Evolutionary conservation across 164 flowering plant genomes (phyloP).

Genomic region (Chloranthus sessilifolius): DNA sequence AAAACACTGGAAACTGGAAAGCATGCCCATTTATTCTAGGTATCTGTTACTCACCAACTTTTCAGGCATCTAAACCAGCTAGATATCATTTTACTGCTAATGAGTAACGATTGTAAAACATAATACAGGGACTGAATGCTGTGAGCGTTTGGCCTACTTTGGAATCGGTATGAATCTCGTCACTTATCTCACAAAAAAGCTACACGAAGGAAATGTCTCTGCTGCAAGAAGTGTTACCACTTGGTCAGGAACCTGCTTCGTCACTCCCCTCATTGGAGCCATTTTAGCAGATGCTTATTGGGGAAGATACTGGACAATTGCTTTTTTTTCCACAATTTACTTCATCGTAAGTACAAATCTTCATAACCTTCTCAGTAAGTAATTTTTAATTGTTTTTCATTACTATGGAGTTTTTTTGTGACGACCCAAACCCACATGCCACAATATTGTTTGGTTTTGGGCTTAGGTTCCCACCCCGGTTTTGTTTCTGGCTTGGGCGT

Average conservation of each 20-base stretch:
- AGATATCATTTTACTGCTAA: too few species aligned
- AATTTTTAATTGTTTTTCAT: too few species aligned
- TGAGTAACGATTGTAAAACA: constrained; percentile 8
- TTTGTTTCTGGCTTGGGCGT: too few species aligned
- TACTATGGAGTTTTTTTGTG: too few species aligned
- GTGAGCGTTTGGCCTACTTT: constrained; percentile 87
- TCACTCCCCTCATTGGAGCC: constrained; percentile 86
- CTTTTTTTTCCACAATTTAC: constrained; percentile 69
- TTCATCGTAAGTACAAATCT: constrained; percentile 45
- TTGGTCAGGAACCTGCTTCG: constrained; percentile 86
- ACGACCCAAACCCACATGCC: too few species aligned
- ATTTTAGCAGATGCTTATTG: constrained; percentile 84
- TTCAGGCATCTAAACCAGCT: background rate
- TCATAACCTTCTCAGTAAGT: too few species aligned
- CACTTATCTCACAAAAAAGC: constrained; percentile 62
- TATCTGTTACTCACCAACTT: constrained; percentile 10
- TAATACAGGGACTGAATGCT: constrained; percentile 76
- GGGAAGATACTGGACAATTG: constrained; percentile 96
- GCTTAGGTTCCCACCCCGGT: too few species aligned
- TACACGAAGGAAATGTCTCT: constrained; percentile 72
- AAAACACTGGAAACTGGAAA: constrained; percentile 80
- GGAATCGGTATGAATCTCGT: constrained; percentile 87
- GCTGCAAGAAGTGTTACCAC: constrained; percentile 88
- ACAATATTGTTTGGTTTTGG: too few species aligned
- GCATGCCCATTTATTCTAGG: constrained; percentile 90